These are phyloP conservation scores for Pichia sp. DNA, from an alignment of 1,139 yeast genomes.

Conservation along the genomic window DNA sequence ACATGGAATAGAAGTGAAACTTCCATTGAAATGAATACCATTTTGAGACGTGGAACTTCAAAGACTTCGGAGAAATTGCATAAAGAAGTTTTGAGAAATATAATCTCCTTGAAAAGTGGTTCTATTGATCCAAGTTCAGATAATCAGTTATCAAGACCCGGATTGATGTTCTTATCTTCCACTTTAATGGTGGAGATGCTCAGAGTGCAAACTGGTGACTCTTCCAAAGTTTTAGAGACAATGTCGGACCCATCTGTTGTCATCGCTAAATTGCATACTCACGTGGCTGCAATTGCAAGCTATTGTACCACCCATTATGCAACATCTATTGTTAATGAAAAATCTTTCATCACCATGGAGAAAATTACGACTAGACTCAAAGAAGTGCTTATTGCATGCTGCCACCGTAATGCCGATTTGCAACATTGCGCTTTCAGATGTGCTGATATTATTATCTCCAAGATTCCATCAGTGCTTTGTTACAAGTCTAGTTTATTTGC, in stretches of 20 bases:
- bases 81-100: constrained; percentile 37
- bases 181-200: constrained; percentile 71
- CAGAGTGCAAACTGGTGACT: constrained; percentile 74
- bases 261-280: constrained; percentile 65
- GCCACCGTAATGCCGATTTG: constrained; percentile 68
- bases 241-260: constrained; percentile 81
- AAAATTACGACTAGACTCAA: constrained; percentile 67
- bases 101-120: constrained; percentile 18
- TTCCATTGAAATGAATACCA: constrained; percentile 85
- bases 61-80: constrained; percentile 76
- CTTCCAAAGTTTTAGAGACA: constrained; percentile 67
- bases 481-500: constrained; percentile 68
- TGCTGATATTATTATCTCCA: constrained; percentile 60
- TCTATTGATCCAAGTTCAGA: constrained; percentile 28
- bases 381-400: constrained; percentile 59
- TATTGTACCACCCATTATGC: constrained; percentile 54
- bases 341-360: constrained; percentile 42
- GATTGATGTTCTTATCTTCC: constrained; percentile 84
- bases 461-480: constrained; percentile 78
- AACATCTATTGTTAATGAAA: constrained; percentile 25
- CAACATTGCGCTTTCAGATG: constrained; percentile 80
- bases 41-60: constrained; percentile 84
- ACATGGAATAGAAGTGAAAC: constrained; percentile 87
- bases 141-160: constrained; percentile 61
- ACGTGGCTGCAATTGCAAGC: constrained; percentile 58